These are phyloP conservation scores for Leonotis leonurus DNA, from an alignment of 257 asterid genomes.

Conservation along the genomic window DNA sequence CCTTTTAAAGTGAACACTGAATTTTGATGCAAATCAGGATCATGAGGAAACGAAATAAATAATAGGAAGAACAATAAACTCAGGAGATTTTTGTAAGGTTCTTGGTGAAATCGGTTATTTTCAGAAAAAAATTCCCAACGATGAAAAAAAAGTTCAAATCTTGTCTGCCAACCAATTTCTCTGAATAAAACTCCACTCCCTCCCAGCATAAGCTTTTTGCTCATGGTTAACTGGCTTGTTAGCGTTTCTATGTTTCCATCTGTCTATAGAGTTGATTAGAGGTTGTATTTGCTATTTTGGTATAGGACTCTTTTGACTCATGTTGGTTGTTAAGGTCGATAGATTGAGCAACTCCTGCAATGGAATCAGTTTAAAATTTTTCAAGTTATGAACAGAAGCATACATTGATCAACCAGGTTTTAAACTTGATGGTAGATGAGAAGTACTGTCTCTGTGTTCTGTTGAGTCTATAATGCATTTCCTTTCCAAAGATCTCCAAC, in stretches of 20 bases:
- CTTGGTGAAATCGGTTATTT: no score
- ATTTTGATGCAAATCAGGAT: not conserved
- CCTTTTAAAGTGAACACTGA: not conserved
- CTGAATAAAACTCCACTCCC: not conserved
- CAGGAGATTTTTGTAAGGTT: not conserved
- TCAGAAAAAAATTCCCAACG: no score
- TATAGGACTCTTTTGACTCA: not conserved
- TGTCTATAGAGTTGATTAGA: not conserved
- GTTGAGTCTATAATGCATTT: not conserved
- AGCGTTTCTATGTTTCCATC: not conserved
- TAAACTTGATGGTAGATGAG: not conserved
- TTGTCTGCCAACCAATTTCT: no score
- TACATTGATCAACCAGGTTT: not conserved
- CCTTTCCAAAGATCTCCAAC: not conserved
- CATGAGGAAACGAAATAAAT: no score
- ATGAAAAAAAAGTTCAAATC: no score
- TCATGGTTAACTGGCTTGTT: not conserved
- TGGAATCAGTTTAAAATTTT: not conserved
- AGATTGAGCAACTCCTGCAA: not conserved
- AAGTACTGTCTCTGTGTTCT: not conserved
- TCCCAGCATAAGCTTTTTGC: not conserved
- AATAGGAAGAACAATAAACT: no score
- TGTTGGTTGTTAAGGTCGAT: not conserved
- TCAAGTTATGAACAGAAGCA: not conserved
- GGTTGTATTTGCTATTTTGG: not conserved